A percentile compares a stretch with the other conserved stretches of the same genome.
phyloP scores from a whole-genome alignment of 768 basidiomycete species.

The Leccinum uliginosum region DNA sequence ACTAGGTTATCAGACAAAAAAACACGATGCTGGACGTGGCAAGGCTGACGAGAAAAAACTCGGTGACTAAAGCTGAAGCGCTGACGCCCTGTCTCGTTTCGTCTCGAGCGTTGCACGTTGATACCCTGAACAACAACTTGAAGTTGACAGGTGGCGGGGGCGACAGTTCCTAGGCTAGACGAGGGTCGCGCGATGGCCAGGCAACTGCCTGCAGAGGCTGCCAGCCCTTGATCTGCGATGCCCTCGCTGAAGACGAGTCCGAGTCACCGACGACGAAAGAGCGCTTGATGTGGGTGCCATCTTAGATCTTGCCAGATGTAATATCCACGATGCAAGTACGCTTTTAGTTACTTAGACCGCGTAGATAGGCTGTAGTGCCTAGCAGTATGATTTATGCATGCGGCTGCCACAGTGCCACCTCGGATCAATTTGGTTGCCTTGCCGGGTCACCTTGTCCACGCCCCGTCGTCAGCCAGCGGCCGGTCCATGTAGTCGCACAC shows the following conservation, averaged over 20 bases:
- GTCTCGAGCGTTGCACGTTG: not conserved
- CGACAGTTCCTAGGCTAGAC: not conserved
- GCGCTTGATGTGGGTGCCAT: no score
- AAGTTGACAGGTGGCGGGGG: not conserved
- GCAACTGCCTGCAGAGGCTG: no score
- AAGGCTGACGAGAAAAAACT: not conserved
- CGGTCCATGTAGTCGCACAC: slow-evolving; percentile 12
- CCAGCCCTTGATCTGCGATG: no score
- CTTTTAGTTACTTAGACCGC: not conserved
- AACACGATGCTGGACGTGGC: not conserved
- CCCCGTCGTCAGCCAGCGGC: not conserved
- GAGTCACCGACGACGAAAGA: not conserved
- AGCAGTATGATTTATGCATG: not conserved
- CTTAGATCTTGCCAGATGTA: not conserved
- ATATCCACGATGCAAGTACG: not conserved
- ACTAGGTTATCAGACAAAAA: not conserved
- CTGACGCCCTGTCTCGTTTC: not conserved
- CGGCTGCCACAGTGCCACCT: not conserved
- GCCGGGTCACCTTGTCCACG: slow-evolving; percentile 3
- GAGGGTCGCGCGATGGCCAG: not conserved
- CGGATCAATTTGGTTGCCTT: slow-evolving; percentile 10
- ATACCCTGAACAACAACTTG: not conserved
- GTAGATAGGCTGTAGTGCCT: no score
- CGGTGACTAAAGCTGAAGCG: not conserved
- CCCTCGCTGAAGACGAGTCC: not conserved